Evolutionary conservation across 306 rosid genomes (phyloP).

Genomic region (Betula pendula): DNA sequence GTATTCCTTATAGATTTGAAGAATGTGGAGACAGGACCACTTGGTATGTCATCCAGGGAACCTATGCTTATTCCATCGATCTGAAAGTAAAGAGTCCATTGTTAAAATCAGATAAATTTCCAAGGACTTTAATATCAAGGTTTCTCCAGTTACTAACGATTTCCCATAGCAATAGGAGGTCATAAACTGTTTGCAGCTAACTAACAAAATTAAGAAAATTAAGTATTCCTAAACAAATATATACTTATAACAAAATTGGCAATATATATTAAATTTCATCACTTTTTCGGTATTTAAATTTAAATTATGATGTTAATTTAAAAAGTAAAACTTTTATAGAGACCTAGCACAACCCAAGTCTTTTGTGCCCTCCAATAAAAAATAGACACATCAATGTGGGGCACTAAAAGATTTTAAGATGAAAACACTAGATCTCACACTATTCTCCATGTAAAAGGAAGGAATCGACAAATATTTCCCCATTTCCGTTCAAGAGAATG

Average conservation of each 20-base stretch:
- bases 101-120: background rate
- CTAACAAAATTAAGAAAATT: background rate
- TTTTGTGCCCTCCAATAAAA: no score
- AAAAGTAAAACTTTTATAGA: no score
- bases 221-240: background rate
- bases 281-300: background rate
- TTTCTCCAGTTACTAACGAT: background rate
- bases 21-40: slow-evolving; percentile 73
- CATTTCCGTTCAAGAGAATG: no score
- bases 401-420: no score
- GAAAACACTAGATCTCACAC: no score
- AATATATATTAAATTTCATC: background rate
- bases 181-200: background rate
- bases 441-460: no score
- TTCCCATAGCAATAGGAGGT: background rate
- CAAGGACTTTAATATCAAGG: slow-evolving; percentile 10
- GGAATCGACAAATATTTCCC: no score
- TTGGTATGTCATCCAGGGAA: slow-evolving; percentile 88
- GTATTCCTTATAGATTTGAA: slow-evolving; percentile 87
- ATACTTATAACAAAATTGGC: background rate
- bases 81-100: slow-evolving; percentile 45
- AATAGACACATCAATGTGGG: no score
- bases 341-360: no score
- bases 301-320: background rate
- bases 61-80: slow-evolving; percentile 72